Evolutionary conservation across 208 protist species (phyloP).

Genomic region (Acanthamoeba pearcei): DNA sequence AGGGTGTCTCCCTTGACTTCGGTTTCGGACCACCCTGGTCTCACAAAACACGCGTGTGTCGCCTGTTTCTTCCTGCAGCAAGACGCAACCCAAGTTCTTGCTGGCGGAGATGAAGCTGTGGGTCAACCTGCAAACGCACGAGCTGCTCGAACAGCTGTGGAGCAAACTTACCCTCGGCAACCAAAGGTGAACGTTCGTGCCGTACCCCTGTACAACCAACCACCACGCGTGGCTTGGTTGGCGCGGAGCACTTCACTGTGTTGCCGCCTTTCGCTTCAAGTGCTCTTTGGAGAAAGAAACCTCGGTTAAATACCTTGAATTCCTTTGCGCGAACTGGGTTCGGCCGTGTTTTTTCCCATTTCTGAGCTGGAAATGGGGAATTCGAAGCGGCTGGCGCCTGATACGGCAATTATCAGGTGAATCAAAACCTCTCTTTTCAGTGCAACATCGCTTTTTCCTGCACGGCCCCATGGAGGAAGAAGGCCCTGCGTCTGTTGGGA

Average conservation of each 20-base stretch:
- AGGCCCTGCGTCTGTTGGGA: no score
- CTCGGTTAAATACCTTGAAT: no score
- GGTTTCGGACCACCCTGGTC: neutral
- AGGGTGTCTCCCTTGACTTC: neutral
- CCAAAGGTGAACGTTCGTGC: neutral
- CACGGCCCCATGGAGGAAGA: neutral
- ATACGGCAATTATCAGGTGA: no score
- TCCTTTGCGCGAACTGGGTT: no score
- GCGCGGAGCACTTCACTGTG: no score
- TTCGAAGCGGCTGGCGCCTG: no score
- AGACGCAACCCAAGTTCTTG: constrained; percentile 48
- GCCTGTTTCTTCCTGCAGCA: neutral
- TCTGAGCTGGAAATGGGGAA: no score
- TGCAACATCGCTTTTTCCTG: neutral
- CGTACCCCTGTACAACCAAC: no score
- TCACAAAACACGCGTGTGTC: no score
- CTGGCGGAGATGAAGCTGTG: constrained; percentile 66
- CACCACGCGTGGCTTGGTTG: neutral
- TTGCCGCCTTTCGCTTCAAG: no score
- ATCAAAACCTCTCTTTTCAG: neutral
- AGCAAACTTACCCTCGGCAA: neutral
- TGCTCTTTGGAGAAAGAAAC: no score
- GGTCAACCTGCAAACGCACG: constrained; percentile 54
- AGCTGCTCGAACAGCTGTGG: constrained; percentile 23
- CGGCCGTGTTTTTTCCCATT: no score